Conservation (phyloP, 1,284 basidiomycete genomes). For the Marasmius oreades region DNA sequence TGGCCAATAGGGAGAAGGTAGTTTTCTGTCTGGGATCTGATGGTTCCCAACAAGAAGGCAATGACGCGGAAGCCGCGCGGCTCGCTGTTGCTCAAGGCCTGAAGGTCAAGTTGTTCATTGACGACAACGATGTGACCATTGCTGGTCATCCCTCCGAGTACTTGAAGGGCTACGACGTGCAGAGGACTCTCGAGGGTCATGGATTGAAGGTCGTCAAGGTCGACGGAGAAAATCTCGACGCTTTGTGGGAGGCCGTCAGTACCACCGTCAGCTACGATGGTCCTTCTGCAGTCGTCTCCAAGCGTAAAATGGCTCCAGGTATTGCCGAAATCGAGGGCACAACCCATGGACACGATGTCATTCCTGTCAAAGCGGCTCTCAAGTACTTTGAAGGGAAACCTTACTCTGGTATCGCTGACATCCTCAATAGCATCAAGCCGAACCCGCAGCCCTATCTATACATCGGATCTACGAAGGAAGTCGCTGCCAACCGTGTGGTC, state of each 20-base stretch:
- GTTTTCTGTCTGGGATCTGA: constrained; percentile 83
- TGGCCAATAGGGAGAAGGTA: constrained; percentile 73
- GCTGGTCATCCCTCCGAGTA: constrained; percentile 83
- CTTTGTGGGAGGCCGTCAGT: constrained; percentile 65
- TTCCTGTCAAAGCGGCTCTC: constrained; percentile 72
- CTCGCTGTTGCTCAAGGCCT: constrained; percentile 78
- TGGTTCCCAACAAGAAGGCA: constrained; percentile 85
- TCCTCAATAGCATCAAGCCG: constrained; percentile 69
- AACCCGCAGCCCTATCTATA: constrained; percentile 53
- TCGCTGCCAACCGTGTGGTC: constrained; percentile 74
- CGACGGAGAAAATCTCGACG: constrained; percentile 75
- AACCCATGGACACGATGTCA: constrained; percentile 79
- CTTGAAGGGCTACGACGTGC: constrained; percentile 70
- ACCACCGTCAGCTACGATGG: constrained; percentile 56
- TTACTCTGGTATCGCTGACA: constrained; percentile 50
- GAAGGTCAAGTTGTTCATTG: constrained; percentile 81
- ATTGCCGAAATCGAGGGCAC: constrained; percentile 75
- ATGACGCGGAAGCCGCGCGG: constrained; percentile 84
- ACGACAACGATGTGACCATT: constrained; percentile 87
- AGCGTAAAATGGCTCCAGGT: constrained; percentile 80
- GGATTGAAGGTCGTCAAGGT: constrained; percentile 72
- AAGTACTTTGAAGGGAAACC: constrained; percentile 69
- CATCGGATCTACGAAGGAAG: constrained; percentile 67
- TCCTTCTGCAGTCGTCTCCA: constrained; percentile 76
- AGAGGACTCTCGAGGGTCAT: constrained; percentile 73